Conservation (phyloP, 75 land plant genomes). For the Picea sitchensis region DNA sequence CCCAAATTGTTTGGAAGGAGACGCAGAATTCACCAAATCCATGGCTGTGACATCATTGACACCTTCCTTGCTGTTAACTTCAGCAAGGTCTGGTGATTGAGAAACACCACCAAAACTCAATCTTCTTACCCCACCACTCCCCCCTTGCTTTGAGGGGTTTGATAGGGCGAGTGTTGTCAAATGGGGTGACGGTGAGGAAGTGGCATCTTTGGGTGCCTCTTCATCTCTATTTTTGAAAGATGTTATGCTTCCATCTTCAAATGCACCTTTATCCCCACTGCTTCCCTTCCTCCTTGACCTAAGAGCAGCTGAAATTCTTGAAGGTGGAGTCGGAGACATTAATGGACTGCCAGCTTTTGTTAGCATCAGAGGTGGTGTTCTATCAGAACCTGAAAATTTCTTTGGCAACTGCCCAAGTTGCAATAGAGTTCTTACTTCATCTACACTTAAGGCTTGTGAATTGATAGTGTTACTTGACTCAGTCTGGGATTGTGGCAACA, state of each 20-base stretch:
- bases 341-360: background rate
- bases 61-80: background rate
- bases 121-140: constrained; percentile 4
- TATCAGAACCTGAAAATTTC: background rate
- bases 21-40: background rate
- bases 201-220: background rate
- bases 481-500: constrained; percentile 4
- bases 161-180: background rate
- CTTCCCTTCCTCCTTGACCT: background rate
- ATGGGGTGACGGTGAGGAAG: background rate
- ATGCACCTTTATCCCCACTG: background rate
- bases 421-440: background rate
- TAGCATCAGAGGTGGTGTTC: background rate
- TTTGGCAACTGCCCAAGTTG: too few species aligned
- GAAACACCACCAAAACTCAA: constrained; percentile 5
- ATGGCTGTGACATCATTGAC: background rate
- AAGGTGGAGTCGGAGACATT: constrained; percentile 7
- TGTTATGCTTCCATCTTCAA: background rate
- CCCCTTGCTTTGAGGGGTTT: background rate
- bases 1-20: background rate
- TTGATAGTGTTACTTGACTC: constrained; percentile 2
- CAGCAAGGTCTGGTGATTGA: background rate
- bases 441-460: background rate
- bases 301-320: background rate
- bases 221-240: background rate